Percentiles rank a stretch among this genome's conserved stretches.
Evolutionary conservation across 345 rosid species (phyloP).

Genomic region (Draba incana): DNA sequence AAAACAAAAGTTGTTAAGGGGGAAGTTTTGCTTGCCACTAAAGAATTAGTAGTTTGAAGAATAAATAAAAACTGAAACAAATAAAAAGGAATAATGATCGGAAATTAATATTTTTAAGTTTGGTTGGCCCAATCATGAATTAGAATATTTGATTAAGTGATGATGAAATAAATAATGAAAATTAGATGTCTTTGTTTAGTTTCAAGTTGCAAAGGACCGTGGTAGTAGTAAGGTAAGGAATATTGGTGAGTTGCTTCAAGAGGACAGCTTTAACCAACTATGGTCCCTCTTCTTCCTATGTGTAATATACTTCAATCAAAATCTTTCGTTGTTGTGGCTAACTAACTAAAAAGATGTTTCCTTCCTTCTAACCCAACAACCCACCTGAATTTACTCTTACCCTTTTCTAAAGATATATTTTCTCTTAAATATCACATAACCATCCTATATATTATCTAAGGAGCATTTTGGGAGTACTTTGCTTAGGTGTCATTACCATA

Average conservation of each 20-base stretch:
- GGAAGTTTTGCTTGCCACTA: constrained; percentile 49
- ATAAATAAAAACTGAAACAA: background rate
- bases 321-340: constrained; percentile 38
- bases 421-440: too few relatives aligned
- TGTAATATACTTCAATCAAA: constrained; percentile 40
- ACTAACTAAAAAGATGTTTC: constrained; percentile 34
- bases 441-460: too few relatives aligned
- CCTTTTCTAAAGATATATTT: background rate
- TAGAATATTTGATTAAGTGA: constrained; percentile 11
- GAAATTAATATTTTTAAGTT: constrained; percentile 6
- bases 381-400: constrained; percentile 11
- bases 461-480: too few relatives aligned
- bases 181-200: constrained; percentile 13
- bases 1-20: constrained; percentile 39
- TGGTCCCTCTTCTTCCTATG: constrained; percentile 45
- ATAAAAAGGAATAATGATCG: background rate
- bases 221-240: constrained; percentile 38
- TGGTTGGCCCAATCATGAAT: constrained; percentile 37
- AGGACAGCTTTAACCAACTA: constrained; percentile 70
- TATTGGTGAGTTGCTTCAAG: constrained; percentile 49
- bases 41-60: constrained; percentile 44
- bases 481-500: too few relatives aligned
- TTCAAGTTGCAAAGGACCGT: constrained; percentile 26
- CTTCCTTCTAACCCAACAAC: constrained; percentile 55
- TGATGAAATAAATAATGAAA: background rate